Percentiles rank a stretch among this genome's conserved stretches.
These are phyloP conservation scores for Gypsophila paniculata DNA, from an alignment of 179 eudicot species.

Conservation along the genomic window DNA sequence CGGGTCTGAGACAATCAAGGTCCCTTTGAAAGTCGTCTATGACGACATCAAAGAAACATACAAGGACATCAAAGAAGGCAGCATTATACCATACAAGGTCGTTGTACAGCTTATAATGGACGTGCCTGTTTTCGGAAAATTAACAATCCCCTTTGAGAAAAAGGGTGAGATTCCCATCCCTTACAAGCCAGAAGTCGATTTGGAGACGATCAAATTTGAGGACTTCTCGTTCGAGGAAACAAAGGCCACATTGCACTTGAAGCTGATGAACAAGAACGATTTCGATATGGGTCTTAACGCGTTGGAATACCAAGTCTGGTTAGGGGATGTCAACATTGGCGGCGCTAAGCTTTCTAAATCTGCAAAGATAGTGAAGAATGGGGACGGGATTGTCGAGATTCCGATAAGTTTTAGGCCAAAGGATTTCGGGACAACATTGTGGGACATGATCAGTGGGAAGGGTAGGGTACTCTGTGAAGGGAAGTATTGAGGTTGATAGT, in stretches of 20 bases:
- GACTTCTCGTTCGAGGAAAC: slow-evolving; percentile 35
- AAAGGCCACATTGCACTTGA: slow-evolving; percentile 31
- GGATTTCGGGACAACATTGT: slow-evolving; percentile 35
- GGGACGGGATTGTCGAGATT: slow-evolving; percentile 29
- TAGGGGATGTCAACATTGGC: slow-evolving; percentile 31
- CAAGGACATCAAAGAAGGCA: slow-evolving; percentile 37
- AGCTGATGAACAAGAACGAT: slow-evolving; percentile 31
- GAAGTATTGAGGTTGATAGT: slow-evolving; percentile 29
- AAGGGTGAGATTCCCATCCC: slow-evolving; percentile 33
- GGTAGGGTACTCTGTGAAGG: slow-evolving; percentile 33
- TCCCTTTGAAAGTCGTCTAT: slow-evolving; percentile 32
- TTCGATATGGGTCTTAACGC: slow-evolving; percentile 32
- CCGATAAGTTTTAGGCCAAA: slow-evolving; percentile 33
- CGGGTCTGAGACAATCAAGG: slow-evolving; percentile 36
- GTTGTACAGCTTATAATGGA: slow-evolving; percentile 31
- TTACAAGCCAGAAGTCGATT: slow-evolving; percentile 30
- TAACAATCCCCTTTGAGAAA: slow-evolving; percentile 34
- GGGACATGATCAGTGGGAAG: slow-evolving; percentile 34
- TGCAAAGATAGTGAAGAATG: slow-evolving; percentile 27
- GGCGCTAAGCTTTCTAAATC: slow-evolving; percentile 25
- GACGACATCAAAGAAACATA: slow-evolving; percentile 34
- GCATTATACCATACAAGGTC: slow-evolving; percentile 26
- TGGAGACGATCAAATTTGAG: slow-evolving; percentile 23
- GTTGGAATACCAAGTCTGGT: slow-evolving; percentile 31
- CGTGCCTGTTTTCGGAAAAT: slow-evolving; percentile 26